Percentiles rank a stretch among this genome's conserved stretches.
Conservation (phyloP, 1,139 yeast species). For the Zygoascus hellenicus region DNA sequence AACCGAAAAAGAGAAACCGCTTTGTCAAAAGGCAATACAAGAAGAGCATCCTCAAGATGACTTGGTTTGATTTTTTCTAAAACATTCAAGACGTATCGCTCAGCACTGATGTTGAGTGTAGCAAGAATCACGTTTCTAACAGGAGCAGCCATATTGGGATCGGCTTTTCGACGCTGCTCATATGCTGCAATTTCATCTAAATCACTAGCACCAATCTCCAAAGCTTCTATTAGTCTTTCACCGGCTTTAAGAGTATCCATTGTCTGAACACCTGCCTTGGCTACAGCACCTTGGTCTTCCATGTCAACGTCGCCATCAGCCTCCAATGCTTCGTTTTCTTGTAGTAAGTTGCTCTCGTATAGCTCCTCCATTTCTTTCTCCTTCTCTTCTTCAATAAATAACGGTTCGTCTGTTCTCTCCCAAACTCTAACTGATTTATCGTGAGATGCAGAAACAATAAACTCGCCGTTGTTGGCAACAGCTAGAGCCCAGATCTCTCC, state of each 20-base stretch:
- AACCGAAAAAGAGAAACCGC: slow-evolving; percentile 65
- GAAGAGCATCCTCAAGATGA: slow-evolving; percentile 85
- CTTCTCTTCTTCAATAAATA: slow-evolving; percentile 90
- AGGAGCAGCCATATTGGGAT: slow-evolving; percentile 53
- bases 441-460: slow-evolving; percentile 82
- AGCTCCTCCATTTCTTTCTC: slow-evolving; percentile 93
- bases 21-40: slow-evolving; percentile 86
- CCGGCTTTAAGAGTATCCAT: slow-evolving; percentile 92
- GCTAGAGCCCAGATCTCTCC: slow-evolving; percentile 91
- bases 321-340: slow-evolving; percentile 35
- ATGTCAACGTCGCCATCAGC: slow-evolving; percentile 16
- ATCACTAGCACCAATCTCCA: slow-evolving; percentile 76
- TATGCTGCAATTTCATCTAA: slow-evolving; percentile 45
- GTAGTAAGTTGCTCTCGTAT: slow-evolving; percentile 67
- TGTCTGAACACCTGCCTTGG: slow-evolving; percentile 74
- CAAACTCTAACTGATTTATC: slow-evolving; percentile 90
- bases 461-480: slow-evolving; percentile 63
- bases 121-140: slow-evolving; percentile 61
- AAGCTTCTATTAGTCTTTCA: slow-evolving; percentile 86
- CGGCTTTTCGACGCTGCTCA: slow-evolving; percentile 42
- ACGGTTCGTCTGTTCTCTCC: slow-evolving; percentile 90
- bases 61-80: slow-evolving; percentile 67
- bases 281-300: slow-evolving; percentile 36
- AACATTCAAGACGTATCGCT: slow-evolving; percentile 69
- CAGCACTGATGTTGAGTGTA: slow-evolving; percentile 68